Base-by-base conservation (phyloP, 176 grass and related monocot species). In the Luzula sylvatica region DNA sequence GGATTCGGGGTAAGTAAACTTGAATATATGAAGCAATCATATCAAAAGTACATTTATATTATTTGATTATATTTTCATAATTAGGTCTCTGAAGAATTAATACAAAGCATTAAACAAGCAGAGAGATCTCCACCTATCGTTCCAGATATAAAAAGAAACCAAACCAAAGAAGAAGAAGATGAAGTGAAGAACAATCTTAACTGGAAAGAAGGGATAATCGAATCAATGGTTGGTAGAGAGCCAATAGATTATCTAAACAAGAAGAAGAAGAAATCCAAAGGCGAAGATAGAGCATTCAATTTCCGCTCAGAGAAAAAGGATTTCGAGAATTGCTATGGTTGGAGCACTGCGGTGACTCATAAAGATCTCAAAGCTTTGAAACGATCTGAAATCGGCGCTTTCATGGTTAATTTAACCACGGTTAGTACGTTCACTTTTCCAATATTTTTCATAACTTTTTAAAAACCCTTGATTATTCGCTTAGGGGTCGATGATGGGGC, bases 381-480 rank as follows among this genome's bases (percentile, higher is more conserved):
- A 30, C 72, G 71, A 1, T 75, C 78, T 48, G 43, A 57, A 32
- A 76, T 86, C 11, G 78, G 78, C 61, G 71, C 69, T 65, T 90
- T 90, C 65, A 83, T 98, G 78, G 92, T 90, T 24, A 98, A 90
- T 70, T 72, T 90, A 45, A 90, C 74, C 24, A 80, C 71, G 44
- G 92, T 86, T 20, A 72, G 65, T 53, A n/a, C n/a, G n/a, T n/a
- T n/a, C n/a, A n/a, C n/a, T n/a, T n/a, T 6, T 1, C 7, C 13
- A 25, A 16, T 19, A 20, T 30, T 2, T 1, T 35, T n/a, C n/a
- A n/a, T n/a, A n/a, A n/a, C n/a, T n/a, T n/a, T n/a, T n/a, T n/a
- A n/a, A n/a, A n/a, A n/a, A n/a, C n/a, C n/a, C n/a, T n/a, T 35
- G 1, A 32, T 35, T 35, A 35, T 7, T 35, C 50, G 1, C 20